A percentile compares a stretch with the other conserved stretches of the same genome.
Evolutionary conservation across 345 rosid genomes (phyloP).

Genomic region (Brassica carinata): DNA sequence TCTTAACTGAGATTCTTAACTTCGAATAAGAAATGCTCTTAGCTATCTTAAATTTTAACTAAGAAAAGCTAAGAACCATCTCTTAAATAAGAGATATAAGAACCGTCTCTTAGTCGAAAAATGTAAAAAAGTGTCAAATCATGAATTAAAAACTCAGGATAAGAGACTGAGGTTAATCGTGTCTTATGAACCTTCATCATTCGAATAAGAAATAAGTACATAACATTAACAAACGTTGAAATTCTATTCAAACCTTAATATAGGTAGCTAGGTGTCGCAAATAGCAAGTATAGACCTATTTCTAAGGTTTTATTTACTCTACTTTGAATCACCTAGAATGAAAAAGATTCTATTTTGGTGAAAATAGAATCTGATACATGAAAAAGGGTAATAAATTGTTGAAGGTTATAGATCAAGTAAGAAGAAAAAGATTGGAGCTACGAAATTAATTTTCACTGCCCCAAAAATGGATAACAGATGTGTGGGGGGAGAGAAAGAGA

Average conservation of each 20-base stretch:
- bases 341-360: slow-evolving; percentile 38
- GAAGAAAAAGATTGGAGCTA: slow-evolving; percentile 10
- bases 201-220: slow-evolving; percentile 9
- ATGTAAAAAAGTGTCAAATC: no score
- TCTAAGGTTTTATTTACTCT: slow-evolving; percentile 4
- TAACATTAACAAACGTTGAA: slow-evolving; percentile 9
- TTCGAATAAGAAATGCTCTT: no score
- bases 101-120: no score
- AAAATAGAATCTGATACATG: slow-evolving; percentile 31
- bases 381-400: slow-evolving; percentile 28
- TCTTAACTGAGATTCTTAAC: no score
- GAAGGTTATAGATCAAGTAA: slow-evolving; percentile 23
- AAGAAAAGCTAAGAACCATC: no score
- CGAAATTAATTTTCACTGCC: slow-evolving; percentile 33
- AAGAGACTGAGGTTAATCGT: no score
- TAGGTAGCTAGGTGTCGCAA: slow-evolving; percentile 36
- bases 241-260: slow-evolving; percentile 23
- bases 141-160: no score
- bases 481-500: slow-evolving; percentile 35
- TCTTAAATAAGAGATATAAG: no score
- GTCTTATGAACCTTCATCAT: slow-evolving; percentile 1
- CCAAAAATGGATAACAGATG: slow-evolving; percentile 41
- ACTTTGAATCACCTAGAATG: slow-evolving; percentile 32
- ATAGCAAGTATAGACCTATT: slow-evolving; percentile 35
- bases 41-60: no score